Evolutionary conservation across 2,329 filamentous ascomycete genomes (phyloP).

Genomic region (Chaetomiaceae sp.): DNA sequence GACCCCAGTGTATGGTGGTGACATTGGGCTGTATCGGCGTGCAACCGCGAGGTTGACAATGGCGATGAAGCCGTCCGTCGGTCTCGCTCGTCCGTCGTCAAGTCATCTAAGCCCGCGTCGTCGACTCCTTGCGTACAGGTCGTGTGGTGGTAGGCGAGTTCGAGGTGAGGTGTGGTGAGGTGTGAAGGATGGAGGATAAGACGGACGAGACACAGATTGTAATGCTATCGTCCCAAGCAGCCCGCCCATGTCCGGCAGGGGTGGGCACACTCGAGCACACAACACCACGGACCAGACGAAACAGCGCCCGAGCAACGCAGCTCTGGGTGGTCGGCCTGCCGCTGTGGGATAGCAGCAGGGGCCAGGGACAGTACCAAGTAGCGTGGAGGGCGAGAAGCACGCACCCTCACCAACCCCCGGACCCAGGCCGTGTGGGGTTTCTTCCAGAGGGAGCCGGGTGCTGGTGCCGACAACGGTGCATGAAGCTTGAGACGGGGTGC

Average conservation of each 20-base stretch:
- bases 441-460: conserved; percentile 18
- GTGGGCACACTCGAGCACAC: conserved; percentile 27
- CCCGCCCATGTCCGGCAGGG: conserved; percentile 14
- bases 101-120: conserved; percentile 39
- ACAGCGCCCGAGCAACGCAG: conserved; percentile 36
- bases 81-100: conserved; percentile 33
- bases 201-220: conserved; percentile 21
- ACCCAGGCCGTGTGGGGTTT: background rate
- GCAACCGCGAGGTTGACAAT: conserved; percentile 25
- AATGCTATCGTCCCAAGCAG: conserved; percentile 17
- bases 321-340: conserved; percentile 28
- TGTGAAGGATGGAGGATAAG: conserved; percentile 20
- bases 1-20: conserved; percentile 22
- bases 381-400: conserved; percentile 13
- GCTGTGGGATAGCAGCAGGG: conserved; percentile 31
- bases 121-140: conserved; percentile 25
- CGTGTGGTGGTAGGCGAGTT: conserved; percentile 17
- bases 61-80: conserved; percentile 29
- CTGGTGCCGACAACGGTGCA: conserved; percentile 15
- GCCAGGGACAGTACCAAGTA: conserved; percentile 14
- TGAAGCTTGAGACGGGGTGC: conserved; percentile 16
- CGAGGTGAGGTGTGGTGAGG: conserved; percentile 23
- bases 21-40: conserved; percentile 23
- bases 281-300: conserved; percentile 41
- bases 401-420: background rate